Evolutionary conservation across 352 stramenopile genomes (phyloP).

Genomic region (Phytopythium chamaehyphon): DNA sequence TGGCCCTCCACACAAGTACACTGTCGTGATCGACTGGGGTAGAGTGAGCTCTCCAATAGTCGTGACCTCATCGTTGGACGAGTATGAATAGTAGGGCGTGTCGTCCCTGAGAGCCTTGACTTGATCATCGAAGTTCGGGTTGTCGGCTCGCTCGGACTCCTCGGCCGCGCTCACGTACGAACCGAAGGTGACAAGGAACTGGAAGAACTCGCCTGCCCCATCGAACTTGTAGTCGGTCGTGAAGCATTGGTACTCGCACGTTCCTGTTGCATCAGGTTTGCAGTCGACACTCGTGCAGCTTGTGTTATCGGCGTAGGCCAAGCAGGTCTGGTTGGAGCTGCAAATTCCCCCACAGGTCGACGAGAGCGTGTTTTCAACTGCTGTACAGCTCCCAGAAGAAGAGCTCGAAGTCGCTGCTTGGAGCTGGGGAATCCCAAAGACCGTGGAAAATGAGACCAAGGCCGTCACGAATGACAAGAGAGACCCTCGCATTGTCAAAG

Average conservation of each 20-base stretch:
- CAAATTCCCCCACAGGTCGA: conserved; percentile 15
- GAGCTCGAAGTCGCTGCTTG: too few species aligned
- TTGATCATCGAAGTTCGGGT: conserved; percentile 8
- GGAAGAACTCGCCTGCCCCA: conserved; percentile 13
- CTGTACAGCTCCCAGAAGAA: too few species aligned
- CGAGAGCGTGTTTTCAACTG: conserved; percentile 6
- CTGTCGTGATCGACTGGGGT: conserved; percentile 7
- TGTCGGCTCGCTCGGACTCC: conserved; percentile 10
- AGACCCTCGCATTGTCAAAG: too few species aligned
- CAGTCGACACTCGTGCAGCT: conserved; percentile 6
- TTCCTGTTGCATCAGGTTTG: conserved; percentile 8
- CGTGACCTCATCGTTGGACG: conserved; percentile 24
- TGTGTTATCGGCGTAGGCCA: conserved; percentile 12
- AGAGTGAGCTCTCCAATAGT: conserved; percentile 13
- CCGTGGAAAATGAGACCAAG: too few species aligned
- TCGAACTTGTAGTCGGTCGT: neutral
- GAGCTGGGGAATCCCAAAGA: too few species aligned
- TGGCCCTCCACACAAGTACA: conserved; percentile 17
- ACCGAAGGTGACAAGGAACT: conserved; percentile 23
- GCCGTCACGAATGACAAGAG: too few species aligned
- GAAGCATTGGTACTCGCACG: conserved; percentile 19
- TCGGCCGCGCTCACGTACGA: conserved; percentile 22
- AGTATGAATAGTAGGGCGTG: conserved; percentile 15
- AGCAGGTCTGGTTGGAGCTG: conserved; percentile 16
- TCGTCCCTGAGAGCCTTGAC: conserved; percentile 14